Percentiles rank a stretch among this genome's conserved stretches.
phyloP scores from a whole-genome alignment of 1,284 basidiomycete genomes.

The Fomitopsis palustris region DNA sequence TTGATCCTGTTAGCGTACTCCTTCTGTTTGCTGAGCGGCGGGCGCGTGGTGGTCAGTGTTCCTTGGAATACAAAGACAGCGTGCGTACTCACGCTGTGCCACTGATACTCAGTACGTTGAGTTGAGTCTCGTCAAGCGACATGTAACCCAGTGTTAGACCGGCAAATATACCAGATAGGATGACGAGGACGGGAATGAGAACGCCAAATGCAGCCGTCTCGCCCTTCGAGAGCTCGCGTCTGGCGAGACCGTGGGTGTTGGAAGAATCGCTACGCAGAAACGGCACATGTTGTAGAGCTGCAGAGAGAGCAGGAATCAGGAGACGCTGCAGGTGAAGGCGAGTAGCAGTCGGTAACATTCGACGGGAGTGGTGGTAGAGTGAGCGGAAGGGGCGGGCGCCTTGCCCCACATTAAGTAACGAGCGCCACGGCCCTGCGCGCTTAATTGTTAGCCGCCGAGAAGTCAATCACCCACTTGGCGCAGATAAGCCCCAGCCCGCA shows the following conservation, averaged over 20 bases:
- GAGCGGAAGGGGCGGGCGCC: conserved; percentile 4
- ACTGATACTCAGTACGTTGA: conserved; percentile 82
- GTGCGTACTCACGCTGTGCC: conserved; percentile 64
- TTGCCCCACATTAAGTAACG: conserved; percentile 6
- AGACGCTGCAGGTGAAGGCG: conserved; percentile 29
- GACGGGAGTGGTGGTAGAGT: not conserved
- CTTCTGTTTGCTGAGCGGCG: conserved; percentile 59
- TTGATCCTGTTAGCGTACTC: conserved; percentile 82
- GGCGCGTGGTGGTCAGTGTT: conserved; percentile 1
- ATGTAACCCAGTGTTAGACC: conserved; percentile 87
- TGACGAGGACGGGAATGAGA: conserved; percentile 60
- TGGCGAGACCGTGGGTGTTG: conserved; percentile 22
- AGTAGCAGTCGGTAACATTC: conserved; percentile 8
- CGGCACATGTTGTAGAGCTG: conserved; percentile 44
- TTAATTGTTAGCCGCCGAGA: conserved; percentile 1
- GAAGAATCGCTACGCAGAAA: conserved; percentile 25
- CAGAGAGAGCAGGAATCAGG: conserved; percentile 41
- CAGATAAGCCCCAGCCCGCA: not conserved
- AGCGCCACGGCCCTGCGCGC: not conserved
- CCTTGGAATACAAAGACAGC: not conserved
- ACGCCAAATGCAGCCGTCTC: conserved; percentile 43
- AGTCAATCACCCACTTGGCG: conserved; percentile 6
- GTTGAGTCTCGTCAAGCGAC: conserved; percentile 90
- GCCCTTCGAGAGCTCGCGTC: conserved; percentile 26
- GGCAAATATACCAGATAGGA: conserved; percentile 65